phyloP scores from a whole-genome alignment of 2,329 filamentous ascomycete species.

The Calonectria honghensis region DNA sequence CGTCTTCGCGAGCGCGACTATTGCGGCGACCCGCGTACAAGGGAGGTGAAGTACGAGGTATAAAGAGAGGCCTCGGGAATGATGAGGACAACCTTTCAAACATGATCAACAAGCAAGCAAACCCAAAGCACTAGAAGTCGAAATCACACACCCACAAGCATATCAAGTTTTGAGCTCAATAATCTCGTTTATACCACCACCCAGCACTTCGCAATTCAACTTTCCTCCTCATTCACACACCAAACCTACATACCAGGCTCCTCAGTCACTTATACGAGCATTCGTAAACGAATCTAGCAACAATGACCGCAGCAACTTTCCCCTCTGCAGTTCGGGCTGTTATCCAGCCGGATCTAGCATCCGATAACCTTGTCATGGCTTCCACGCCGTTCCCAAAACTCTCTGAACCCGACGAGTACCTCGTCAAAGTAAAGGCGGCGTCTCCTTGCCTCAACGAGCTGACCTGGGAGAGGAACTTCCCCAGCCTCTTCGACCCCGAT shows the following conservation, averaged over 20 bases:
- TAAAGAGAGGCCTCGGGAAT: background rate
- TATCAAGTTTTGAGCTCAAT: background rate
- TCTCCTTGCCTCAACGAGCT: conserved; percentile 59
- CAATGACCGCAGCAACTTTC: conserved; percentile 22
- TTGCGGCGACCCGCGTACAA: background rate
- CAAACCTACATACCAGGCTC: background rate
- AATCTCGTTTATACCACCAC: background rate
- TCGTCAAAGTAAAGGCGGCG: conserved; percentile 59
- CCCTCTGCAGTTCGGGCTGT: conserved; percentile 52
- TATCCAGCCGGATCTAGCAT: conserved; percentile 50
- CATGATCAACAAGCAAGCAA: conserved; percentile 2
- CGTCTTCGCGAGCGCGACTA: background rate
- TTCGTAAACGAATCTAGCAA: background rate
- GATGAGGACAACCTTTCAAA: background rate
- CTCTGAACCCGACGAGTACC: conserved; percentile 49
- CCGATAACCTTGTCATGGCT: conserved; percentile 44
- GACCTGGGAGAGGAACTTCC: conserved; percentile 55
- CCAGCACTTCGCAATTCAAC: background rate
- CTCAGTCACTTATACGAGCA: conserved; percentile 7
- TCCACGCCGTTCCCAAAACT: conserved; percentile 51
- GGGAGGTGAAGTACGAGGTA: background rate
- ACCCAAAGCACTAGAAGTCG: too few relatives aligned
- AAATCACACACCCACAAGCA: background rate
- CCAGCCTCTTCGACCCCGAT: conserved; percentile 46
- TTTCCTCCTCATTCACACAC: background rate